Evolutionary conservation across 495 filamentous ascomycete species (phyloP).

Genomic region (Aspergillus panamensis): DNA sequence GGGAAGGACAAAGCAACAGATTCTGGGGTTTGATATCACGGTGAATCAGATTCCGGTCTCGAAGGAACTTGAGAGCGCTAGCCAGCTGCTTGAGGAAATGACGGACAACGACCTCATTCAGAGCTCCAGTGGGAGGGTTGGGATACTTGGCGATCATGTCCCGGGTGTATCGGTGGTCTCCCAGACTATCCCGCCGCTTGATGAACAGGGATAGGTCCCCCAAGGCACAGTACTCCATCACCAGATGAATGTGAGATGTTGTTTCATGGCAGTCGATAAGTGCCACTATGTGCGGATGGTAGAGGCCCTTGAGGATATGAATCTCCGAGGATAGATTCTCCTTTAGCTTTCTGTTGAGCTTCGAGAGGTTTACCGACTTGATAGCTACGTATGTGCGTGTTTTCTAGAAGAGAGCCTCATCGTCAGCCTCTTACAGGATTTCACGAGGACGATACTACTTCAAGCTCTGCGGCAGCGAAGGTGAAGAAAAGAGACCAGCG

Average conservation of each 20-base stretch:
- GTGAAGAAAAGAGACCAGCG: neutral
- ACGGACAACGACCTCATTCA: slow-evolving; percentile 89
- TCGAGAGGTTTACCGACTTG: slow-evolving; percentile 87
- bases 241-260: slow-evolving; percentile 81
- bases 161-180: slow-evolving; percentile 67
- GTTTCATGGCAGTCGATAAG: slow-evolving; percentile 91
- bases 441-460: neutral
- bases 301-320: slow-evolving; percentile 82
- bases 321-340: slow-evolving; percentile 95
- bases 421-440: neutral
- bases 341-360: slow-evolving; percentile 91
- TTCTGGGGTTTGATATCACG: slow-evolving; percentile 98
- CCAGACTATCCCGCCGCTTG: slow-evolving; percentile 80
- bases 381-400: slow-evolving; percentile 77
- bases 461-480: neutral
- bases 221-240: slow-evolving; percentile 98
- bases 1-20: slow-evolving; percentile 81
- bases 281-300: slow-evolving; percentile 95
- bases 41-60: slow-evolving; percentile 82
- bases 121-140: slow-evolving; percentile 68
- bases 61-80: slow-evolving; percentile 85
- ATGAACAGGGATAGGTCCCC: slow-evolving; percentile 93
- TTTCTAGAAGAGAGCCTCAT: slow-evolving; percentile 32
- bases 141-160: slow-evolving; percentile 92
- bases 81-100: slow-evolving; percentile 96